phyloP scores from a whole-genome alignment of 306 rosid species.

The Coriaria nepalensis region DNA sequence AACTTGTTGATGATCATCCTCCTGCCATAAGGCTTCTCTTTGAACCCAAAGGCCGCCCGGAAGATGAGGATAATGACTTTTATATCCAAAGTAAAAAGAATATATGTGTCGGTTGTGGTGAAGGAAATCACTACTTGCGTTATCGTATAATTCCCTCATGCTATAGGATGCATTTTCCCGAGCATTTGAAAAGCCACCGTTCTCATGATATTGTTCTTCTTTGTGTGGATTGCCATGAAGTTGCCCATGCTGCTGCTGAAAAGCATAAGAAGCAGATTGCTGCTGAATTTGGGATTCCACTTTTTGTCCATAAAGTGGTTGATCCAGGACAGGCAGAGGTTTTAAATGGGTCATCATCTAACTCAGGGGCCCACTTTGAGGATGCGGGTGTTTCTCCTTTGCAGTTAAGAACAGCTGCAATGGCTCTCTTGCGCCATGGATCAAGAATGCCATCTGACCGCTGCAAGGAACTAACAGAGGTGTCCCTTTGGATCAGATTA shows the following conservation, averaged over 20 bases:
- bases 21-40: slow-evolving; percentile 92
- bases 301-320: slow-evolving; percentile 58
- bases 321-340: slow-evolving; percentile 32
- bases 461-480: slow-evolving; percentile 64
- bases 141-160: slow-evolving; percentile 94
- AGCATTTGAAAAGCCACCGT: slow-evolving; percentile 92
- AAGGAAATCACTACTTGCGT: slow-evolving; percentile 82
- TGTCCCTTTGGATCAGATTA: slow-evolving; percentile 2
- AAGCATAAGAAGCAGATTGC: slow-evolving; percentile 74
- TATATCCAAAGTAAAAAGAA: slow-evolving; percentile 89
- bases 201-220: slow-evolving; percentile 94
- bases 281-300: slow-evolving; percentile 83
- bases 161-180: slow-evolving; percentile 91
- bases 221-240: slow-evolving; percentile 97
- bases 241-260: slow-evolving; percentile 96
- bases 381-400: slow-evolving; percentile 88
- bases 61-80: slow-evolving; percentile 90
- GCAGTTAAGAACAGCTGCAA: slow-evolving; percentile 78
- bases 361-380: slow-evolving; percentile 20
- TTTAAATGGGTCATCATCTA: slow-evolving; percentile 20
- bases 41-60: slow-evolving; percentile 98
- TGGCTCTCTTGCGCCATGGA: slow-evolving; percentile 91
- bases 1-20: slow-evolving; percentile 65
- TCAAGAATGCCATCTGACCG: slow-evolving; percentile 79
- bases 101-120: slow-evolving; percentile 94